Evolutionary conservation across 306 rosid species (phyloP), one percentile per base, ranked within the genome.

Genomic region (Malus sylvestris): DNA sequence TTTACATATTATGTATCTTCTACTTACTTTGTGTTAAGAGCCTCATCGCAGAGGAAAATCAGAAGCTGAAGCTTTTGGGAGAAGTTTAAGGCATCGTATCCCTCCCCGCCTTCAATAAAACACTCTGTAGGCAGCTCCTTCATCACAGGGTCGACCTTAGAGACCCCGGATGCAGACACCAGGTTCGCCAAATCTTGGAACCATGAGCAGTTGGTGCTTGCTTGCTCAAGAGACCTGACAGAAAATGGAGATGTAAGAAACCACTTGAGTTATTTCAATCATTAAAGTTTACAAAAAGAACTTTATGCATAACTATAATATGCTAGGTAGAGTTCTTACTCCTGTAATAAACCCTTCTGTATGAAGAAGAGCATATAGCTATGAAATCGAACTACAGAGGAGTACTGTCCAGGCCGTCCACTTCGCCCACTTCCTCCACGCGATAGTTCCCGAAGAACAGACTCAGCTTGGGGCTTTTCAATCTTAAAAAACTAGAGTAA

Each of bases 41-140:
- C 85, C 84, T 87, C 87, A 73, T 87, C 88, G 55, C 91, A 87
- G 40, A 87, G 81, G 75, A 80, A 85, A 78, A 76, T 87, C 68
- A 87, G 30, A 49, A 87, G 67, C 70, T 74, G 69, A 33, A 87
- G 85, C 70, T 78, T 87, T 59, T 16, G 86, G 15, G 91, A 85
- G 74, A 85, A 76, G 77, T 51, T 75, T 66, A 87, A 76, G 71
- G 40, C 57, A 40, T 80, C 87, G 52, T 87, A 87, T 66, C 79
- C 80, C 57, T 40, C 60, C 44, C 59, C 70, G 10, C 68, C 82
- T 66, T 53, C 60, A 49, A 69, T 75, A 70, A 87, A 85, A 67
- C 73, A 75, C 69, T 70, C 76, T 12, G 78, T 16, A 25, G 79
- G 79, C 64, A 85, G 67, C 65, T 81, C 85, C 76, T 80, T 76